Evolutionary conservation across 2,329 filamentous ascomycete genomes (phyloP), one percentile per base, ranked within the genome.

Genomic region (Beauveria caledonica): DNA sequence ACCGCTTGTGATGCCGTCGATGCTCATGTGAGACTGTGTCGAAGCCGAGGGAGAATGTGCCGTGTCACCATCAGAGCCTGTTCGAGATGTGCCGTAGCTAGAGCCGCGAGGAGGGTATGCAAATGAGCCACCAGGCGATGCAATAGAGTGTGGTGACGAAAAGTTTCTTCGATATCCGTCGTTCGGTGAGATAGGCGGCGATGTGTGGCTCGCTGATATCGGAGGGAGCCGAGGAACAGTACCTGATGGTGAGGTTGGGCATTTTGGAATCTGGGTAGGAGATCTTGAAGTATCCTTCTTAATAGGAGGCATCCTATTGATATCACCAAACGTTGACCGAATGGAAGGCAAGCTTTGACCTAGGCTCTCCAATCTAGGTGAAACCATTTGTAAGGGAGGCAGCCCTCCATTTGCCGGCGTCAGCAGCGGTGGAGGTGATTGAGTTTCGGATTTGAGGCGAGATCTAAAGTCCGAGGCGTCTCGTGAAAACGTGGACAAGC

Each of bases 1-100:
- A 4, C 80, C 80, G 66, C 78, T 81, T 11, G 80, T 81, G 59
- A 84, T 78, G 21, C 77, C 80, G 60, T 86, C 82, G 52, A 83
- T 82, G 39, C 59, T 60, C 51, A 60, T 50, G 15, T 55, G 59
- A 9, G 52, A 60, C 7, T 48, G 52, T 25, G 52, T 48, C 23
- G 58, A 60, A n/a, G 29, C 17, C 9, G 59, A 60, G 11, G 51
- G 52, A 45, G 51, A 56, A 25, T 51, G 51, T 10, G 52, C 33
- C 36, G 36, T 9, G 19, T 54, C 52, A 51, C 45, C 51, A 13
- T 60, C 59, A 33, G 59, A 55, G 25, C 52, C 39, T 10, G 44
- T 33, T 33, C 45, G 51, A 25, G 33, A 40, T 15, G 13, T 19
- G 19, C 56, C 52, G 33, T 56, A 55, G 27, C 44, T 44, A 33